phyloP scores from a whole-genome alignment of 2,329 filamentous ascomycete genomes.

The Fragosphaeria purpurea region DNA sequence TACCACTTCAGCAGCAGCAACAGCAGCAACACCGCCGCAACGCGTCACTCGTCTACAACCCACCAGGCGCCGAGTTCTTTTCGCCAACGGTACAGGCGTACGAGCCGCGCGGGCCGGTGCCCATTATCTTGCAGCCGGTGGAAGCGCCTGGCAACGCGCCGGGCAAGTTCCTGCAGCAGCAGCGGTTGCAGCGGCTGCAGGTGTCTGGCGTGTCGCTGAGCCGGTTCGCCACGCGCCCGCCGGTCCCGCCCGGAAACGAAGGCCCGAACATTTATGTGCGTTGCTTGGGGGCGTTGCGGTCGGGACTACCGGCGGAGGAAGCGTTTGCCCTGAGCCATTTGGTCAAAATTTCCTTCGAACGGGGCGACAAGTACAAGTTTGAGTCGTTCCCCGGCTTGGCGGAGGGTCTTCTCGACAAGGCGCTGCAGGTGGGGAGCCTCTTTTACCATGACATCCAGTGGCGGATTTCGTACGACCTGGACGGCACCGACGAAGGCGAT shows the following conservation, averaged over 20 bases:
- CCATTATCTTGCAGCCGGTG: constrained; percentile 60
- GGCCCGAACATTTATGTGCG: constrained; percentile 88
- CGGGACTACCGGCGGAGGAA: constrained; percentile 68
- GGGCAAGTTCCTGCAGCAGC: constrained; percentile 52
- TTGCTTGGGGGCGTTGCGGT: constrained; percentile 74
- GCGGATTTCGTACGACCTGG: constrained; percentile 58
- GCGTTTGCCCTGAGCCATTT: constrained; percentile 89
- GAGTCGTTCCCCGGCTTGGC: constrained; percentile 82
- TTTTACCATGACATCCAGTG: constrained; percentile 71
- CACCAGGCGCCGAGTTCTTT: constrained; percentile 43
- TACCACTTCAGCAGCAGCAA: constrained; percentile 10
- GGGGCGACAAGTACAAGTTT: constrained; percentile 92
- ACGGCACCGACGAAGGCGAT: constrained; percentile 40
- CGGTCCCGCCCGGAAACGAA: constrained; percentile 49
- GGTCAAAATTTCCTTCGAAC: constrained; percentile 89
- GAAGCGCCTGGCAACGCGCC: constrained; percentile 67
- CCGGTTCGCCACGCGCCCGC: constrained; percentile 39
- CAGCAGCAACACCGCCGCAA: constrained; percentile 25
- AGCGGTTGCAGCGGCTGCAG: constrained; percentile 31
- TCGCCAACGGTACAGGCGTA: constrained; percentile 57
- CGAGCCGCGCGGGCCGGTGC: constrained; percentile 52
- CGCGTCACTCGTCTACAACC: constrained; percentile 39
- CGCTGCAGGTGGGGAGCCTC: constrained; percentile 64
- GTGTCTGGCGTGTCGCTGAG: constrained; percentile 33
- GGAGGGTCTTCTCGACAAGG: constrained; percentile 79